Conservation (phyloP, 768 basidiomycete genomes). For the Auricularia cornea region DNA sequence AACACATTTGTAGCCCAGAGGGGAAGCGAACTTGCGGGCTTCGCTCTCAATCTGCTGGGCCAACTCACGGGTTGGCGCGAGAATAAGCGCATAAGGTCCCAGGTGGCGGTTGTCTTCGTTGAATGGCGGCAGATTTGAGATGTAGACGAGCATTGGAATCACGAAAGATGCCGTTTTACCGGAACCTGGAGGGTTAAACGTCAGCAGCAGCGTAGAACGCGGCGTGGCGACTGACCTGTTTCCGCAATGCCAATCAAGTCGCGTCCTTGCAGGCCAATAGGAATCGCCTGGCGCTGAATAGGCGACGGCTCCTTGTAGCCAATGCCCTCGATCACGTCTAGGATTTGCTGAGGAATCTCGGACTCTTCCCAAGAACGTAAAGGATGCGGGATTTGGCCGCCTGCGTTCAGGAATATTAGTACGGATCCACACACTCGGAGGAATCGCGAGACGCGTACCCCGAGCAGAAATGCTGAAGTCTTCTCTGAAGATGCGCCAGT, state of each 20-base stretch:
- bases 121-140: conserved; percentile 74
- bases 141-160: conserved; percentile 95
- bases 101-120: conserved; percentile 89
- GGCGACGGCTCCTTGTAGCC: conserved; percentile 97
- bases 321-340: conserved; percentile 80
- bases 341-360: conserved; percentile 63
- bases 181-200: conserved; percentile 52
- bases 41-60: conserved; percentile 96
- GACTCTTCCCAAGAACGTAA: conserved; percentile 90
- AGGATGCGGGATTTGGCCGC: conserved; percentile 90
- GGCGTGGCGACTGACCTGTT: conserved; percentile 54
- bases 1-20: conserved; percentile 87
- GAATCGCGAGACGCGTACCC: conserved; percentile 40
- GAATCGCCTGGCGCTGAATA: conserved; percentile 97
- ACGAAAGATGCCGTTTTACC: conserved; percentile 99
- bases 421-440: neutral
- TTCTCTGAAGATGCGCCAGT: conserved; percentile 98
- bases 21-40: conserved; percentile 82
- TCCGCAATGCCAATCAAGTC: conserved; percentile 99
- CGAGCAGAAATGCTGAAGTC: conserved; percentile 94
- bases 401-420: conserved; percentile 32
- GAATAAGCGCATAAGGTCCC: conserved; percentile 86
- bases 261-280: conserved; percentile 93
- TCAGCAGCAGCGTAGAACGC: neutral
- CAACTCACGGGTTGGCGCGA: conserved; percentile 96